Percentiles rank a stretch among this genome's conserved stretches.
Conservation (phyloP, 441 rosid species). For the Croton setiger region DNA sequence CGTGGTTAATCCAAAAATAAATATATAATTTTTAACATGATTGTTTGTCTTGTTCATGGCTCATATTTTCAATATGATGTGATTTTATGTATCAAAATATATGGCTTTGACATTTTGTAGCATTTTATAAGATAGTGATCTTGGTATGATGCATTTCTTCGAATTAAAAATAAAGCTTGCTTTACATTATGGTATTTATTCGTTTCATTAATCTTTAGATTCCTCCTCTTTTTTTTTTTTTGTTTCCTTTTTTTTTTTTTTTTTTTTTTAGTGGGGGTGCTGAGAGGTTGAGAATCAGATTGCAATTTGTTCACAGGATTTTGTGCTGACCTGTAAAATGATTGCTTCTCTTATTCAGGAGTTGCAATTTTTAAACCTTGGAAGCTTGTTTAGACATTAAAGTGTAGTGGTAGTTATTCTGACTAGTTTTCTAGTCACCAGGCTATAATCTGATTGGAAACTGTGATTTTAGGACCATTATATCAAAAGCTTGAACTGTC, state of each 20-base stretch:
- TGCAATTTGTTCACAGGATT: neutral
- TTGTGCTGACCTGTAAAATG: neutral
- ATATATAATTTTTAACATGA: neutral
- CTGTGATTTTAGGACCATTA: neutral
- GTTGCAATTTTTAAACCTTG: neutral
- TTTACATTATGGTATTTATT: neutral
- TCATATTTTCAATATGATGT: neutral
- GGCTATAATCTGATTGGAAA: neutral
- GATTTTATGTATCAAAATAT: neutral
- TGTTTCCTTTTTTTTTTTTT: no score
- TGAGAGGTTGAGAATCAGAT: neutral
- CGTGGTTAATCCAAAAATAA: no score
- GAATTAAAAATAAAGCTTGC: neutral
- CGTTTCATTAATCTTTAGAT: neutral
- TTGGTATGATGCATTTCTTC: neutral
- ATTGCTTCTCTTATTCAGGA: neutral
- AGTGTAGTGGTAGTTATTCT: neutral
- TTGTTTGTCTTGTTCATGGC: neutral
- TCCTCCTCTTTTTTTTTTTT: no score
- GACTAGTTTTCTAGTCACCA: neutral
- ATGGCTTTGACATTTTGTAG: neutral
- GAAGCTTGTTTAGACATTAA: neutral
- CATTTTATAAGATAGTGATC: neutral
- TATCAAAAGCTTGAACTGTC: neutral
- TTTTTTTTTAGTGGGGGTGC: neutral